phyloP scores from a whole-genome alignment of 2,329 filamentous ascomycete species.

The Exserohilum rostratum region DNA sequence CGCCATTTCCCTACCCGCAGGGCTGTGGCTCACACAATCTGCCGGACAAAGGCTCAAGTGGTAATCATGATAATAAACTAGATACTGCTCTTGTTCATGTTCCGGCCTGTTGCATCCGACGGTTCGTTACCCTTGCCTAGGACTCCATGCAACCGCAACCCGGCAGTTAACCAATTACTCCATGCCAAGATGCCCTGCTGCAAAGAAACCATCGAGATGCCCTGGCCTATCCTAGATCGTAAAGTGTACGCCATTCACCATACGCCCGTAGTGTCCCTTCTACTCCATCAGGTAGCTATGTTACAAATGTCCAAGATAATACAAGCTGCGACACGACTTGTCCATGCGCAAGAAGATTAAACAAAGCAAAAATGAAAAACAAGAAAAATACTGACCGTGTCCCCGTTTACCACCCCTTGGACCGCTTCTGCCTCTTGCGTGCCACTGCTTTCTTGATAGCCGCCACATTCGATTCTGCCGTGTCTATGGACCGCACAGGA shows the following conservation, averaged over 20 bases:
- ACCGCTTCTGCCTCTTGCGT: slow-evolving; percentile 40
- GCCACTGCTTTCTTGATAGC: slow-evolving; percentile 36
- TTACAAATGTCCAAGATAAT: slow-evolving; percentile 28
- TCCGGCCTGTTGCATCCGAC: slow-evolving; percentile 5
- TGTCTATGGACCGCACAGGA: slow-evolving; percentile 34
- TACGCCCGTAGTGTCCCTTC: slow-evolving; percentile 22
- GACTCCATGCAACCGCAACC: slow-evolving; percentile 5
- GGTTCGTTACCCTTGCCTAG: slow-evolving; percentile 14
- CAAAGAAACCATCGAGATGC: slow-evolving; percentile 12
- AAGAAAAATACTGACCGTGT: not conserved
- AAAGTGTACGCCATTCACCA: slow-evolving; percentile 17
- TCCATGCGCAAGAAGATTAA: slow-evolving; percentile 14
- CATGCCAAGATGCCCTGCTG: slow-evolving; percentile 25
- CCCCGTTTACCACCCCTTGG: slow-evolving; percentile 30
- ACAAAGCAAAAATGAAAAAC: slow-evolving; percentile 1
- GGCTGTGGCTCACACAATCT: not conserved
- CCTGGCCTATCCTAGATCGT: not conserved
- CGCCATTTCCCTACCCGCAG: not conserved
- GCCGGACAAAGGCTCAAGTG: not conserved
- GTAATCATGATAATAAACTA: not conserved
- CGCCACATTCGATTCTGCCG: slow-evolving; percentile 31
- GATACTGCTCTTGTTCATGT: not conserved
- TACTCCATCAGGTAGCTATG: slow-evolving; percentile 20
- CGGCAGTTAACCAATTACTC: slow-evolving; percentile 19
- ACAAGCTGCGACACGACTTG: slow-evolving; percentile 19